A percentile compares a stretch with the other conserved stretches of the same genome.
phyloP scores from a whole-genome alignment of 78 protist species.

The Speleostelium caveatum region DNA sequence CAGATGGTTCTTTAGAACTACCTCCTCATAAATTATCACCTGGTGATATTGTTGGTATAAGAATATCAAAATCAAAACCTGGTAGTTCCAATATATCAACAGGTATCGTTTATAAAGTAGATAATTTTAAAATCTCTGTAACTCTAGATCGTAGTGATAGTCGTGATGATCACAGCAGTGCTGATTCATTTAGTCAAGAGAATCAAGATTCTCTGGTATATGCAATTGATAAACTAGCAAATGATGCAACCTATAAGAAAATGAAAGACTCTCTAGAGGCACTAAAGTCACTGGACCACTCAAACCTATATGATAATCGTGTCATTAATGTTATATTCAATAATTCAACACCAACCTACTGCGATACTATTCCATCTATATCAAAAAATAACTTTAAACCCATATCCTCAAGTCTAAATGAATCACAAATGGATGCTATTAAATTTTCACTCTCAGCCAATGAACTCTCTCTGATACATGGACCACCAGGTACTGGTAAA shows the following conservation, averaged over 20 bases:
- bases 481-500: slow-evolving; percentile 95
- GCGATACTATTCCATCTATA: not conserved
- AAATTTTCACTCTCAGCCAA: slow-evolving; percentile 56
- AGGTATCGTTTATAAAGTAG: slow-evolving; percentile 71
- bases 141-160: slow-evolving; percentile 57
- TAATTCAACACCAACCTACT: not conserved
- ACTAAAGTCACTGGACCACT: not conserved
- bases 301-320: not conserved
- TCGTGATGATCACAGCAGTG: not conserved
- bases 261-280: slow-evolving; percentile 53
- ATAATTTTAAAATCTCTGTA: slow-evolving; percentile 9
- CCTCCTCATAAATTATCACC: slow-evolving; percentile 35
- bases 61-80: slow-evolving; percentile 54
- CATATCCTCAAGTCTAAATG: slow-evolving; percentile 26
- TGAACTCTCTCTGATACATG: slow-evolving; percentile 90
- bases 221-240: slow-evolving; percentile 70
- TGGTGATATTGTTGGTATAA: slow-evolving; percentile 77
- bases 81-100: slow-evolving; percentile 4
- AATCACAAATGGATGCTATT: slow-evolving; percentile 78
- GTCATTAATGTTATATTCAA: slow-evolving; percentile 3
- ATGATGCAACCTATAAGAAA: slow-evolving; percentile 85
- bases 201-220: not conserved
- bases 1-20: not conserved
- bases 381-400: not conserved
- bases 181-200: not conserved